phyloP scores from a whole-genome alignment of 306 rosid species.

The Quercus wislizeni region DNA sequence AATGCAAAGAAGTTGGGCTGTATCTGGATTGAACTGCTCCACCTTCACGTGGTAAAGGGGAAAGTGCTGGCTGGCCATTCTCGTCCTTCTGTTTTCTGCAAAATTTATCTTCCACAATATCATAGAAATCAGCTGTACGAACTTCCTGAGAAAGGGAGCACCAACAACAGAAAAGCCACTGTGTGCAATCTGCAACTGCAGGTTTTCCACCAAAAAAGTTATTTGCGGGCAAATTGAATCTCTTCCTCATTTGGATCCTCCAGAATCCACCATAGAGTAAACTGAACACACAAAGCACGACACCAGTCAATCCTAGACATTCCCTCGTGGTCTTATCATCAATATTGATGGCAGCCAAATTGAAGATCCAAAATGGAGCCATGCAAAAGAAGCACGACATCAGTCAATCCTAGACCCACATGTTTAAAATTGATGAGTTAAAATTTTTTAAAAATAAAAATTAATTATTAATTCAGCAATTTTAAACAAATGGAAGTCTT shows the following conservation, averaged over 20 bases:
- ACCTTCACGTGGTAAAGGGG: conserved; percentile 40
- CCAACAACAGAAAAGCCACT: conserved; percentile 60
- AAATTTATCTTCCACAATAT: conserved; percentile 27
- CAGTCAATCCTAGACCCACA: conserved; percentile 19
- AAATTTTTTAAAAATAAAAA: no score
- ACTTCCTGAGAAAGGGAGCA: conserved; percentile 64
- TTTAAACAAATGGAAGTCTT: no score
- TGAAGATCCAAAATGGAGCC: conserved; percentile 52
- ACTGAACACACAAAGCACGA: conserved; percentile 41
- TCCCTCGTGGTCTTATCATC: conserved; percentile 30
- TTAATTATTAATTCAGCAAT: no score
- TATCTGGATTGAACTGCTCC: conserved; percentile 24
- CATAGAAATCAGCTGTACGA: conserved; percentile 45
- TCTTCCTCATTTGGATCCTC: conserved; percentile 60
- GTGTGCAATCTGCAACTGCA: conserved; percentile 40
- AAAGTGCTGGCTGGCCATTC: conserved; percentile 15
- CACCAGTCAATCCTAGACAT: conserved; percentile 31
- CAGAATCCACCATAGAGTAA: conserved; percentile 60
- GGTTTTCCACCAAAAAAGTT: conserved; percentile 37
- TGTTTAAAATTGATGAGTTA: no score
- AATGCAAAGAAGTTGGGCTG: conserved; percentile 13
- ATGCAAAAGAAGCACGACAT: conserved; percentile 35
- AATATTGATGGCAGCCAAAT: conserved; percentile 41
- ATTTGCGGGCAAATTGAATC: conserved; percentile 42
- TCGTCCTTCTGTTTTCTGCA: conserved; percentile 10